Evolutionary conservation across 257 asterid genomes (phyloP), one percentile per base, ranked within the genome.

Genomic region (Gardenia jasminoides): DNA sequence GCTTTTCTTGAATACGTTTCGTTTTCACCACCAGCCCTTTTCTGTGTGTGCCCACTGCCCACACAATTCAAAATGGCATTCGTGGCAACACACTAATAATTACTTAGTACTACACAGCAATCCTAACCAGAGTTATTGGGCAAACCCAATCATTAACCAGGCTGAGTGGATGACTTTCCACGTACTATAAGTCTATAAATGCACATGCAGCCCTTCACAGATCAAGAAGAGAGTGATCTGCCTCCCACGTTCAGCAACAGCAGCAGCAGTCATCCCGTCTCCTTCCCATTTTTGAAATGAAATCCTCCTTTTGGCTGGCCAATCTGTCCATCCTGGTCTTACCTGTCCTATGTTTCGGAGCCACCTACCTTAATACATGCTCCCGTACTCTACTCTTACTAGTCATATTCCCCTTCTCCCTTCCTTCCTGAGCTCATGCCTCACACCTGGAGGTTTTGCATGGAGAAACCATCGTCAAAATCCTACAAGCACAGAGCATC

Each of bases 121-220:
- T 56, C 16, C 76, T 82, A 82, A 79, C 83, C 80, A 43, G 24
- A 47, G 79, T 81, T 76, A 75, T 72, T 64, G 50, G 74, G 64
- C 68, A 59, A 68, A 75, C 73, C 77, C 76, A 73, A 67, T 70
- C 41, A 75, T 82, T 78, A 72, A 83, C 67, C 73, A 78, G 28
- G 31, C 47, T 72, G 76, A 81, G 88, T 82, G 28, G 31, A 54
- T 72, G 74, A 82, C 88, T 82, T 81, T 80, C 79, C 81, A 76
- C 78, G 30, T 75, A 79, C 87, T 88, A 87, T 90, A 90, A 52
- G 86, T 75, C 87, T 88, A 87, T 90, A 90, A 52, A 88, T 75
- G 70, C 69, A n/a, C 84, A 84, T 84, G 84, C 89, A 81, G 77
- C 81, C 80, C 77, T 59, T 83, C 83, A 46, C 82, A 79, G 20